Base-by-base conservation (phyloP, 2,329 filamentous ascomycete species). In the Venturia pyrina region DNA sequence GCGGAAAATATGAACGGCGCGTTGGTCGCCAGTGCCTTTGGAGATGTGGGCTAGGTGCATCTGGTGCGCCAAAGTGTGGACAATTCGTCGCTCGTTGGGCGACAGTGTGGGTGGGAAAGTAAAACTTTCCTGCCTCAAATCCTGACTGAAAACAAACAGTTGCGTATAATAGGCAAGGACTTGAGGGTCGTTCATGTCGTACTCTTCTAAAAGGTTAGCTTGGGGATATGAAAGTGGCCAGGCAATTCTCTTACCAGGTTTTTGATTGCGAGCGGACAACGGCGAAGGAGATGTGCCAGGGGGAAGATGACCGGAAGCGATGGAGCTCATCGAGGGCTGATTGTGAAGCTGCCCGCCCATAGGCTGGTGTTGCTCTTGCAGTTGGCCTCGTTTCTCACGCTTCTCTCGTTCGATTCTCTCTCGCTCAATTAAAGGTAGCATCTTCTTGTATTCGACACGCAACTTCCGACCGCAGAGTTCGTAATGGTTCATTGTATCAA, bases 371-470 rank as follows among this genome's bases (percentile, higher is more conserved):
- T 99, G 95, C 78, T 99, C 95, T 77, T 99, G 93, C 15, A 99
- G 84, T 77, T 99, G 95, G 62, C 95, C 95, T 64, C 95, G 88
- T 71, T 95, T 90, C 79, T 98, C 93, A 66, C 95, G 86, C 85
- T 98, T 99, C 78, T 98, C 95, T 6, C 95, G 86, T 77, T 99
- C 95, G 70, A 99, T 98, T 50, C 95, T 86, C 78, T 99, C 95
- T 64, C 95, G 86, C 77, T 98, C 95, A 41, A 93, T 91, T 69
- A 96, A 86, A 0, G 95, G 95, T 5, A 99, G 85, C 95, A 99
- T 98, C 80, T 98, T 98, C 83, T 99, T 99, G 81, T 98, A 99
- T 77, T 99, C 95, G 34, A 99, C 95, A 62, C 95, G 85, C 70
- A 99, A 80, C 79, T 98, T 98, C 68, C 95, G 86, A 59, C 95